A percentile compares a stretch with the other conserved stretches of the same genome.
phyloP scores from a whole-genome alignment of 169 alveolate species.

The Babesia bigemina region DNA sequence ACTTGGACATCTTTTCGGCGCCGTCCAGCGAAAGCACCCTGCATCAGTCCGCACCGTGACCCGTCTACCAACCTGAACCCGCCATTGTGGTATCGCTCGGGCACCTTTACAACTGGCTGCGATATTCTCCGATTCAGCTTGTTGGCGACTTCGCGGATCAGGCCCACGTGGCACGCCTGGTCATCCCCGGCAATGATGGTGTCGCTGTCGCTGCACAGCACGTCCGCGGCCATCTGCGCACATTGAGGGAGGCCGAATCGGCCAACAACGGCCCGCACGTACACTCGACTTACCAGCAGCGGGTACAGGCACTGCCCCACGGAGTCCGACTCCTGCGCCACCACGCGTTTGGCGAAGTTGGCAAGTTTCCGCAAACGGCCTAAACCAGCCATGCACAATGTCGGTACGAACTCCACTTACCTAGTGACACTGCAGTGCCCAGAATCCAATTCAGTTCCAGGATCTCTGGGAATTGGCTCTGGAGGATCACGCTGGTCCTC shows the following conservation, averaged over 20 bases:
- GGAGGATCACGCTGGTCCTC: constrained; percentile 32
- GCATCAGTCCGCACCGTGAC: neutral
- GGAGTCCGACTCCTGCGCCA: constrained; percentile 12
- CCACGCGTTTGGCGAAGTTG: constrained; percentile 31
- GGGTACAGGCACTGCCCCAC: constrained; percentile 51
- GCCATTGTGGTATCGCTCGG: constrained; percentile 4
- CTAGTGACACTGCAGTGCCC: constrained; percentile 32
- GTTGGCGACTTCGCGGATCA: constrained; percentile 50
- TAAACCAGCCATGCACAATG: constrained; percentile 2
- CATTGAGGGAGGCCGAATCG: neutral
- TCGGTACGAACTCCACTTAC: neutral
- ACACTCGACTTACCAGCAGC: constrained; percentile 31
- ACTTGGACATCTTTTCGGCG: constrained; percentile 60
- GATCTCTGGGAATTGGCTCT: constrained; percentile 60
- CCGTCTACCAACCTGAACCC: constrained; percentile 34
- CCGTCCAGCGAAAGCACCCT: constrained; percentile 68
- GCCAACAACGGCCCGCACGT: neutral
- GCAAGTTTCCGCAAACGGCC: constrained; percentile 51
- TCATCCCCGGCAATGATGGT: constrained; percentile 60
- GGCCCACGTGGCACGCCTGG: constrained; percentile 38
- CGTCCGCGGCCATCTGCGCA: constrained; percentile 65
- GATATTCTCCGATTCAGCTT: constrained; percentile 38
- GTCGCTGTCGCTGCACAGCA: constrained; percentile 39
- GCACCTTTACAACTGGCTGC: constrained; percentile 20
- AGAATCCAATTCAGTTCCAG: constrained; percentile 62